A percentile compares a stretch with the other conserved stretches of the same genome.
These are phyloP conservation scores for Alternaria brassicae DNA, from an alignment of 2,329 filamentous ascomycete genomes.

Conservation along the genomic window DNA sequence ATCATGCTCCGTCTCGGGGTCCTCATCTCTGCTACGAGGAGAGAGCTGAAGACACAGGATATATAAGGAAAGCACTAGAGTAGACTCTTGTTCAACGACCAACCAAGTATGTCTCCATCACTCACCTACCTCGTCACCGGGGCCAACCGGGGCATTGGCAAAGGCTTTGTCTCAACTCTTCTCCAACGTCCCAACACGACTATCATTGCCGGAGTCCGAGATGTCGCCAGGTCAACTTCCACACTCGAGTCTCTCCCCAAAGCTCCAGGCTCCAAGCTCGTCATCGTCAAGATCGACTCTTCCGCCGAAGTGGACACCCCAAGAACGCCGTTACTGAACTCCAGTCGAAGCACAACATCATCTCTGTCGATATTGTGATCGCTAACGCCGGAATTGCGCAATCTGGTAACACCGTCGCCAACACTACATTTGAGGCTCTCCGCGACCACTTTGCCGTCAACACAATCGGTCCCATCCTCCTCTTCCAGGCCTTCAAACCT, in stretches of 20 bases:
- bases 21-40: neutral
- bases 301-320: constrained; percentile 11
- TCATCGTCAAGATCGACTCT: constrained; percentile 27
- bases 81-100: no score
- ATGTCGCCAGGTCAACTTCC: neutral
- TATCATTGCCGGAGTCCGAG: constrained; percentile 26
- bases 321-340: constrained; percentile 14
- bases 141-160: constrained; percentile 20
- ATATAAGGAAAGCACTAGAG: neutral
- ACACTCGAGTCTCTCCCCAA: constrained; percentile 18
- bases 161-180: constrained; percentile 11
- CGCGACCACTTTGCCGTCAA: constrained; percentile 51
- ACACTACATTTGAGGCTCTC: neutral
- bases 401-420: neutral
- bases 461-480: constrained; percentile 36
- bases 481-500: constrained; percentile 48
- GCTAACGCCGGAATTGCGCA: constrained; percentile 59
- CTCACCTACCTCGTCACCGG: neutral
- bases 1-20: neutral
- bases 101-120: neutral
- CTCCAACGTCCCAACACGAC: constrained; percentile 23
- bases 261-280: constrained; percentile 44
- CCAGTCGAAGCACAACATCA: constrained; percentile 40
- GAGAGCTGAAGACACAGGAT: neutral
- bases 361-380: constrained; percentile 59